Percentiles rank a stretch among this genome's conserved stretches.
Conservation (phyloP, 176 grass and related monocot species). For the Carex kokanica region DNA sequence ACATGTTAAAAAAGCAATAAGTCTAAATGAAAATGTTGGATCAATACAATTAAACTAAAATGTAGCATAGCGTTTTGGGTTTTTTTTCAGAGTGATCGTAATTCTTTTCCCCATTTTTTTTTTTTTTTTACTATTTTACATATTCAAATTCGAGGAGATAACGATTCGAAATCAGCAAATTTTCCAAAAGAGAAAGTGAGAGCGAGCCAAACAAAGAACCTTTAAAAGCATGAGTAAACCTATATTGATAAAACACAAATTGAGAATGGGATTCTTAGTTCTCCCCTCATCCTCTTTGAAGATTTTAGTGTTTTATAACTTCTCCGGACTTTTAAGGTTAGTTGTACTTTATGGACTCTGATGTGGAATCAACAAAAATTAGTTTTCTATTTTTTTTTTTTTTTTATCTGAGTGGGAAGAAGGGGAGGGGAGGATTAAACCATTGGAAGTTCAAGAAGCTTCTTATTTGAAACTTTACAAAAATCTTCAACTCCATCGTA, state of each 20-base stretch:
- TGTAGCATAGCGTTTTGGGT: neutral
- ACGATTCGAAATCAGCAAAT: neutral
- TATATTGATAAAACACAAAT: neutral
- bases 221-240: neutral
- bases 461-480: conserved; percentile 60
- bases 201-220: neutral
- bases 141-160: neutral
- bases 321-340: neutral
- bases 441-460: conserved; percentile 67
- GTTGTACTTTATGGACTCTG: conserved; percentile 12
- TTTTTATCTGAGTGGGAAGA: neutral
- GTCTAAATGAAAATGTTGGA: neutral
- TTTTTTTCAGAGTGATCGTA: neutral
- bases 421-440: conserved; percentile 20
- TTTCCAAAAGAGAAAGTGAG: neutral
- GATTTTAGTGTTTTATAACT: neutral
- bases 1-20: neutral
- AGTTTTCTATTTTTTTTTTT: neutral
- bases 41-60: neutral
- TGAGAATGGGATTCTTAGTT: conserved; percentile 7
- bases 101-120: neutral
- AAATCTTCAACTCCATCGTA: conserved; percentile 76
- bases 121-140: neutral
- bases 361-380: conserved; percentile 11
- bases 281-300: neutral